Evolutionary conservation across 2,329 filamentous ascomycete species (phyloP).

Genomic region (Claviceps lovelessii): DNA sequence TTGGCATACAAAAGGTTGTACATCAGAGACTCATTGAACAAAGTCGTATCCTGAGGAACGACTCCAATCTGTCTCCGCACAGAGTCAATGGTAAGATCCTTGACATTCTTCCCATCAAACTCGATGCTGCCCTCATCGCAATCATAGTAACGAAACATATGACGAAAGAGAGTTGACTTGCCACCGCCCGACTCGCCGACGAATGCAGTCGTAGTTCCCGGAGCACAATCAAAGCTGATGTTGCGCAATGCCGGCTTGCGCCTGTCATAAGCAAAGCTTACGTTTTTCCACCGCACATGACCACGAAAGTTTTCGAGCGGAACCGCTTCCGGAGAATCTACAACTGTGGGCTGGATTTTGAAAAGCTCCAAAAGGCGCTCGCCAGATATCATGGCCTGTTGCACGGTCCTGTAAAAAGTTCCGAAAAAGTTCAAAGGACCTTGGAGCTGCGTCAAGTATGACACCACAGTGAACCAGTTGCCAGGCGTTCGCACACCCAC

Average conservation of each 20-base stretch:
- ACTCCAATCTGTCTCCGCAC: constrained; percentile 83
- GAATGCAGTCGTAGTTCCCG: constrained; percentile 87
- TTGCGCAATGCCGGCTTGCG: constrained; percentile 74
- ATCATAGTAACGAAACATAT: constrained; percentile 96
- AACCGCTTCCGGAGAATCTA: constrained; percentile 55
- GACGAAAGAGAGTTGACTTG: constrained; percentile 90
- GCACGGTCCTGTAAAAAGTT: constrained; percentile 89
- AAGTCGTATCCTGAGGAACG: constrained; percentile 87
- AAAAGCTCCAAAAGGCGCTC: constrained; percentile 91
- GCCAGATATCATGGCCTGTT: constrained; percentile 93
- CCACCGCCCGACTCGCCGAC: constrained; percentile 94
- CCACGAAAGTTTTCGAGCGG: constrained; percentile 57
- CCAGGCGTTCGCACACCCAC: constrained; percentile 50
- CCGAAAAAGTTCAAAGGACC: constrained; percentile 78
- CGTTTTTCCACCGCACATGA: constrained; percentile 73
- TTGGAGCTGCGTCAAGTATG: constrained; percentile 68
- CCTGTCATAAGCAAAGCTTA: constrained; percentile 79
- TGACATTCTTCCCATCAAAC: constrained; percentile 72
- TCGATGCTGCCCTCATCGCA: constrained; percentile 64
- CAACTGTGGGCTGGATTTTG: constrained; percentile 85
- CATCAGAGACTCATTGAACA: constrained; percentile 92
- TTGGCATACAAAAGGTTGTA: constrained; percentile 90
- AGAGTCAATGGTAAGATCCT: constrained; percentile 85
- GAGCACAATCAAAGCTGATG: constrained; percentile 69
- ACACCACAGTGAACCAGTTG: constrained; percentile 58